These are phyloP conservation scores for Chaetomiaceae sp. DNA, from an alignment of 2,329 filamentous ascomycete species.

Conservation along the genomic window DNA sequence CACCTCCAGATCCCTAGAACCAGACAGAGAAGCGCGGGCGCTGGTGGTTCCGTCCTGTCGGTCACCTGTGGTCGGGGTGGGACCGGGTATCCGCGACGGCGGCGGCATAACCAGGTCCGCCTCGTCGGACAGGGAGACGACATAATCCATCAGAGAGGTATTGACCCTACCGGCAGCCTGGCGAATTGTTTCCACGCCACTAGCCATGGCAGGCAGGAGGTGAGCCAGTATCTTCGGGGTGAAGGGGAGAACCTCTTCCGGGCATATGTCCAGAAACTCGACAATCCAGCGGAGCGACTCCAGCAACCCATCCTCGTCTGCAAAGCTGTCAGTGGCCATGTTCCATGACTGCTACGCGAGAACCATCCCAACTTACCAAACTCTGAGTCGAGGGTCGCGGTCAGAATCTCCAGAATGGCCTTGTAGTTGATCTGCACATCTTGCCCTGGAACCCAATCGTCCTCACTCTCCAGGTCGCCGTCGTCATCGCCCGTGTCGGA, in stretches of 20 bases:
- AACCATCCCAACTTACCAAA: constrained; percentile 47
- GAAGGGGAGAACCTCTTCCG: constrained; percentile 91
- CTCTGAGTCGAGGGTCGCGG: constrained; percentile 78
- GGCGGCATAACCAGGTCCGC: constrained; percentile 34
- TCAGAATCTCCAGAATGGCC: constrained; percentile 85
- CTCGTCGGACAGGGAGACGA: constrained; percentile 82
- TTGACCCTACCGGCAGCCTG: constrained; percentile 87
- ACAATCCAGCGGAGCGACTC: constrained; percentile 94
- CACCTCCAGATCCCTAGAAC: constrained; percentile 47
- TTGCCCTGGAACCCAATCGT: constrained; percentile 95
- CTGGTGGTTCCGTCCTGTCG: constrained; percentile 43
- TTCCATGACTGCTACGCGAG: background rate
- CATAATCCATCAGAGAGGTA: constrained; percentile 84
- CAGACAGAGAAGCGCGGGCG: constrained; percentile 47
- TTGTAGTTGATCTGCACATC: constrained; percentile 93
- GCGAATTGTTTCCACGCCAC: constrained; percentile 81
- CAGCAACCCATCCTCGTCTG: constrained; percentile 85
- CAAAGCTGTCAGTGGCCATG: constrained; percentile 18
- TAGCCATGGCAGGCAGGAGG: constrained; percentile 89
- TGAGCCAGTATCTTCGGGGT: constrained; percentile 88
- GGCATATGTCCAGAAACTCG: constrained; percentile 92
- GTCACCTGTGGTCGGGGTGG: constrained; percentile 39
- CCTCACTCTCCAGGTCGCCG: constrained; percentile 61
- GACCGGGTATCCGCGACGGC: constrained; percentile 36
- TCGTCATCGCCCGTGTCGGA: constrained; percentile 53